Base-by-base conservation (phyloP, 805 yeast species). In the Metschnikowia kofuensis region DNA sequence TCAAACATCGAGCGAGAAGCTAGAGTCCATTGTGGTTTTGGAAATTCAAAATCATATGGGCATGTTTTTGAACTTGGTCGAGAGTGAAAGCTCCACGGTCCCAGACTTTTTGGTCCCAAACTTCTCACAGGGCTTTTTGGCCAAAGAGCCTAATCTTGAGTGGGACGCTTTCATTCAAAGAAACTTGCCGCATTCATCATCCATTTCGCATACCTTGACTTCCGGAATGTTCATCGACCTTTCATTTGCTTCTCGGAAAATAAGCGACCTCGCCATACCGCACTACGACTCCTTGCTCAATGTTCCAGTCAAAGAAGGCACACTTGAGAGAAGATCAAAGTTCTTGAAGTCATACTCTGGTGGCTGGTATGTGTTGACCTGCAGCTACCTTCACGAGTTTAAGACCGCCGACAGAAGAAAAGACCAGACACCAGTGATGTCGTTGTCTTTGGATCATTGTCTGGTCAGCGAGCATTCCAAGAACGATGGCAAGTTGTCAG, bases 341-440 rank as follows among this genome's bases (percentile, higher is more conserved):
- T 91, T 82, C 65, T 75, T 94, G 55, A 91, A 91, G 72, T 85
- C 92, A n/a, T 94, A 90, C 67, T 82, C 96, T 4, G 79, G 83
- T 53, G 96, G 94, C 4, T 94, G 87, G 83, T 94, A 89, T 63
- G 96, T 92, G 15, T 74, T 92, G 56, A 90, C 99, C 2, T 87
- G 97, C 48, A 83, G 84, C 48, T 90, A 82, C 60, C 71, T 92
- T 48, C 98, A 94, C 65, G 99, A 92, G 69, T 88, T 92, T 70
- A 91, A 90, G 70, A 60, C 89, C 1, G 67, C 82, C 4, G 96
- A 91, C 65, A 78, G 96, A 48, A 86, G 83, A 60, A 86, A 80
- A 61, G 97, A 90, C 64, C 79, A 87, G 45, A 62, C 76, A 13
- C 97, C 97, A 2, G 83, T 87, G 26, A 85, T 87, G 87, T 89